Evolutionary conservation across 352 stramenopile genomes (phyloP), one percentile per base, ranked within the genome.

Genomic region (Elongisporangium prolatum): DNA sequence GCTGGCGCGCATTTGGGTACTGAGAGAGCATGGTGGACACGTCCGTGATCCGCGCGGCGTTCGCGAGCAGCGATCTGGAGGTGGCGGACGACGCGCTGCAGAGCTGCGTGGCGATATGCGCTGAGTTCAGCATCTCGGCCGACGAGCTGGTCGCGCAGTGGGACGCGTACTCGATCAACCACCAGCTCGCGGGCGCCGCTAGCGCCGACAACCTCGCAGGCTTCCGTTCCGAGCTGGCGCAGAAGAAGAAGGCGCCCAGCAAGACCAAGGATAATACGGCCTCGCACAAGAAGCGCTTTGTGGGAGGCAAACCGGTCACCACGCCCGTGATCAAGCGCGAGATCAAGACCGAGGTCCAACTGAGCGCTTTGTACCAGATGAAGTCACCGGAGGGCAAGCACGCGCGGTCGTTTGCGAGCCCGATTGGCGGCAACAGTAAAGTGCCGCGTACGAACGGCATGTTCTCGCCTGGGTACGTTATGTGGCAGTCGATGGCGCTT

Each of bases 151-250:
- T 78, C 34, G 81, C 81, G 58, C 80, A 89, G 50, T 95, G 85
- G 80, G 85, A 95, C 57, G 81, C 84, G 4, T 93, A 89, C 70
- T 91, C 83, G 50, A 92, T 93, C 80, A 95, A 95, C 70, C 56
- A 92, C 64, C 78, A 92, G 52, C 65, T 94, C 17, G 69, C 64
- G 10, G 81, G 80, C 22, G 63, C 77, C 8, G 80, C 81, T 2
- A 71, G 79, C 51, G 58, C 69, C 20, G 81, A 91, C 48, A 75
- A 78, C 48, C 71, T 94, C 50, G 69, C 69, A 25, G 79, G 72
- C 25, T 91, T 94, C 58, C 83, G 83, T 60, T 89, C 82, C 49
- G 80, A 83, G 51, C 60, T 94, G 38, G 69, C 72, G 48, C 77
- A 91, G 63, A 69, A 89, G 63, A 69, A 89, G 18, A 73, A 81